These are phyloP conservation scores for Tarenaya hassleriana DNA, from an alignment of 345 rosid species.

Conservation along the genomic window DNA sequence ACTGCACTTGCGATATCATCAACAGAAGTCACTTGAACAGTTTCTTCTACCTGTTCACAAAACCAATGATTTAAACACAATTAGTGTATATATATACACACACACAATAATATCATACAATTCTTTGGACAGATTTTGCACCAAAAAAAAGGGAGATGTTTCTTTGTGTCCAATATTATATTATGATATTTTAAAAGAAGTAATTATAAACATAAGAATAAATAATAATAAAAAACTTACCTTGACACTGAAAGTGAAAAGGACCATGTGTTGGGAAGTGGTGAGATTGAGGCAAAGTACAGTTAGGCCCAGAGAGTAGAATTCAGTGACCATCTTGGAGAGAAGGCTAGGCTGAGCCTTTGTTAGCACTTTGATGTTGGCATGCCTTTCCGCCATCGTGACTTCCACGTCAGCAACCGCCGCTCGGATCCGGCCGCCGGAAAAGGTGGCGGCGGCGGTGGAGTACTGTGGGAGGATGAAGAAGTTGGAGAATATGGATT, in stretches of 20 bases:
- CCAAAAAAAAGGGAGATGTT: neutral
- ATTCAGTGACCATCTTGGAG: conserved; percentile 41
- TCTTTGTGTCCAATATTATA: too few species aligned
- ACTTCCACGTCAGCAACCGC: conserved; percentile 54
- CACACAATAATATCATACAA: too few species aligned
- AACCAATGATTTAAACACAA: neutral
- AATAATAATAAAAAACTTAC: conserved; percentile 24
- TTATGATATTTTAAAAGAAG: too few species aligned
- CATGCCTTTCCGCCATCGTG: conserved; percentile 49
- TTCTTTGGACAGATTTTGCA: too few species aligned
- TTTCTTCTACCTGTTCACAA: conserved; percentile 17
- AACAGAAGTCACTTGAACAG: conserved; percentile 16
- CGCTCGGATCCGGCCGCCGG: conserved; percentile 15
- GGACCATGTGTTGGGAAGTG: conserved; percentile 35
- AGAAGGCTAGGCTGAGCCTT: conserved; percentile 45
- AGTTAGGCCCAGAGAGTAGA: conserved; percentile 39
- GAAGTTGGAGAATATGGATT: conserved; percentile 39
- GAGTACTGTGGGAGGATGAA: conserved; percentile 56
- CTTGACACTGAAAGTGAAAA: conserved; percentile 55
- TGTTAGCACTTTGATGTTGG: conserved; percentile 49
- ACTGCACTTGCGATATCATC: conserved; percentile 22
- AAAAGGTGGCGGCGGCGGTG: conserved; percentile 3
- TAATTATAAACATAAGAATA: too few species aligned
- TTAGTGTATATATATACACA: too few species aligned
- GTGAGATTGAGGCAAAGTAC: conserved; percentile 58